Percentiles rank a stretch among this genome's conserved stretches.
phyloP scores from a whole-genome alignment of 495 filamentous ascomycete species.

The Bryoglossum gracile region DNA sequence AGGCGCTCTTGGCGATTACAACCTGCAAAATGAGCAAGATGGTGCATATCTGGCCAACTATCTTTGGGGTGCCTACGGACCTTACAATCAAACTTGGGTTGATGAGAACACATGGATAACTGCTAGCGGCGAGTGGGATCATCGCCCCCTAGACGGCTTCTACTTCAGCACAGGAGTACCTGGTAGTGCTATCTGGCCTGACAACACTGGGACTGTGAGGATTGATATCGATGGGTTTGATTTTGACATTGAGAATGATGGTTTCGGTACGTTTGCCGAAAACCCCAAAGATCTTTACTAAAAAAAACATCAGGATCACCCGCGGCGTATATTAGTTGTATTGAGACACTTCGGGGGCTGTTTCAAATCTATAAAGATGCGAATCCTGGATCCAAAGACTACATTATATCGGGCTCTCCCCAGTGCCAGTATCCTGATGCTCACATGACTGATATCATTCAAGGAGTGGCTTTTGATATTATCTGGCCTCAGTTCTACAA shows the following conservation, averaged over 20 bases:
- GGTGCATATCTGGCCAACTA: constrained; percentile 53
- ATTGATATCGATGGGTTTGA: constrained; percentile 57
- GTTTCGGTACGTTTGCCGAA: no score
- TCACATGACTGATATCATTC: constrained; percentile 45
- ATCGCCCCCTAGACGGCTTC: constrained; percentile 35
- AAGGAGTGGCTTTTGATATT: constrained; percentile 48
- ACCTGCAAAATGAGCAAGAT: constrained; percentile 33
- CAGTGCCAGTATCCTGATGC: constrained; percentile 50
- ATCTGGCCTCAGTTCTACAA: constrained; percentile 59
- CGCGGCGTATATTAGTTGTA: constrained; percentile 37
- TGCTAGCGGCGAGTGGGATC: no score
- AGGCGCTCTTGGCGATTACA: constrained; percentile 31
- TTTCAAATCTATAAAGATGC: constrained; percentile 33
- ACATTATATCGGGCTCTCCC: constrained; percentile 51
- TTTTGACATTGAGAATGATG: constrained; percentile 50
- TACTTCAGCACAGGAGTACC: constrained; percentile 29
- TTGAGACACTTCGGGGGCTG: constrained; percentile 37
- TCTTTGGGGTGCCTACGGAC: constrained; percentile 59
- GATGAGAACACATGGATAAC: constrained; percentile 12
- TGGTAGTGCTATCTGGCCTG: constrained; percentile 42
- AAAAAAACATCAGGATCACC: constrained; percentile 31
- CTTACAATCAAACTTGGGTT: constrained; percentile 34
- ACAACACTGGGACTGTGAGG: constrained; percentile 31
- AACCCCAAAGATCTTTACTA: no score
- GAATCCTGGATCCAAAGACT: constrained; percentile 32